Evolutionary conservation across 306 rosid species (phyloP), one percentile per base, ranked within the genome.

Genomic region (Fagus crenata): DNA sequence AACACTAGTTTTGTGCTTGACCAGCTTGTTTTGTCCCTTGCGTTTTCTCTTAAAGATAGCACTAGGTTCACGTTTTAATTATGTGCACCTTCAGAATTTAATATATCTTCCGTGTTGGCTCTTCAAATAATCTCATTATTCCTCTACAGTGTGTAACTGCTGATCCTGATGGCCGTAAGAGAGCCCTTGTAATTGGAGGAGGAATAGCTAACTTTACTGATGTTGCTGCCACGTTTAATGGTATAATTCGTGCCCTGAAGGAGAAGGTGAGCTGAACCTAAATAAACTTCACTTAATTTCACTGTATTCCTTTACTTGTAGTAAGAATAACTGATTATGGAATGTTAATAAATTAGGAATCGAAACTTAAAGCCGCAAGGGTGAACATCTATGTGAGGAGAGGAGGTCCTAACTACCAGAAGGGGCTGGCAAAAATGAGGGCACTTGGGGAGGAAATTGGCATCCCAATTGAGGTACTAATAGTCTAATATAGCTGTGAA

Each of bases 341-440:
- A 67, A 46, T 37, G 37, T 33, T 80, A 58, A 81, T 77, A 42
- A 72, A 78, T 78, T 78, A 95, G 99, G 99, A 95, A 70, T 79
- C 93, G 2, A 93, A 86, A 77, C 91, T 95, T 71, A 95, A 95
- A 84, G 97, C 96, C 22, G 92, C 99, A 70, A 77, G 79, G 81
- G 89, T 95, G 96, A 89, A 81, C 81, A 88, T 95, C 39, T 92
- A 90, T 18, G 97, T 92, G 69, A 92, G 99, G 86, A 87, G 99
- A 88, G 99, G 99, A 31, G 99, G 99, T 75, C 99, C 99, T n/a
- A 95, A 95, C 93, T 95, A 91, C 92, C 99, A 95, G 80, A 92
- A 73, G 74, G 99, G 97, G 56, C 93, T 92, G 49, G 93, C 91
- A 1, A 89, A 88, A 79, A 95, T 92, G 99, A 78, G 99, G 31